Evolutionary conservation across 1,284 basidiomycete genomes (phyloP), one percentile per base, ranked within the genome.

Genomic region (Fereydounia khargensis): DNA sequence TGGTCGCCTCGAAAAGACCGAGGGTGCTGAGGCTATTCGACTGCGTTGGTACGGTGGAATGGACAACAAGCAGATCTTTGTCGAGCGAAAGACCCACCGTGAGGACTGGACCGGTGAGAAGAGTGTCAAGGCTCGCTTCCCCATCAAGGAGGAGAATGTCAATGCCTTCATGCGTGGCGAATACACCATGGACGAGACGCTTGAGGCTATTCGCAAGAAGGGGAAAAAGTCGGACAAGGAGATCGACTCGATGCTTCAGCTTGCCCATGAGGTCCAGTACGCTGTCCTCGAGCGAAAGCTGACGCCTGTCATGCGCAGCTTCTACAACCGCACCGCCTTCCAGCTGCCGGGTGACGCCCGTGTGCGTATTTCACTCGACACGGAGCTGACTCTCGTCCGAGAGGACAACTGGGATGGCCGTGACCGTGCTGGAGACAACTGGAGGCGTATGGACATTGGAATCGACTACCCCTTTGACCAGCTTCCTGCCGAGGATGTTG

Each of bases 51-150:
- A 98, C 76, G 95, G 94, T n/a, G 91, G 91, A 70, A 85, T 86
- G 65, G 82, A 72, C 59, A 78, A 73, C 63, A 78, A 78, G 85
- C 68, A 84, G 82, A 92, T 98, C 56, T 98, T 96, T 70, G 91
- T 98, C 34, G 94, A 98, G 80, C 89, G 95, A 50, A 98, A 98
- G 79, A 98, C 95, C 0, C 94, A 98, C 75, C 84, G 92, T 41
- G 94, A 98, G 78, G 94, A 98, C 77, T 98, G 95, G 94, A 98
- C 95, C 0, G 94, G 94, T 24, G 94, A 98, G 78, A 98, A 97
- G 79, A 94, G 89, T 14, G 94, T 98, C 75, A 98, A 98, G 79
- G 90, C 94, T 22, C 89, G 94, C 7, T 97, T 98, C 80, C 86
- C 91, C 1, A 87, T 98, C 78, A 94, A 95, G 77, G 94, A 97